phyloP scores from a whole-genome alignment of 345 rosid genomes.

The Linum usitatissimum region DNA sequence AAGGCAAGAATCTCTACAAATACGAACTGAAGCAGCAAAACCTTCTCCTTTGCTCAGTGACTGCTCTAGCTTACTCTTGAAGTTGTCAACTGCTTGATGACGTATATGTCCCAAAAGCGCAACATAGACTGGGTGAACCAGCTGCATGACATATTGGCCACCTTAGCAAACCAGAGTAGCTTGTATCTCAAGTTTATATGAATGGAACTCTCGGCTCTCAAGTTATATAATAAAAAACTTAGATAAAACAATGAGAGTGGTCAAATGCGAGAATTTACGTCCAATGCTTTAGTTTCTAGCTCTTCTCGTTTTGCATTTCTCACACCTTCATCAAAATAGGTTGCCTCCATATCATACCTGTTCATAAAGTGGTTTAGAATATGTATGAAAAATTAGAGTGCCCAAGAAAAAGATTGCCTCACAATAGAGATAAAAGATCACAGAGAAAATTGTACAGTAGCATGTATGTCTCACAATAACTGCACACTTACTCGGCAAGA shows the following conservation, averaged over 20 bases:
- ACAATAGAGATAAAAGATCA: not conserved
- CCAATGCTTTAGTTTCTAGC: conserved; percentile 49
- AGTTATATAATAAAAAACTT: not conserved
- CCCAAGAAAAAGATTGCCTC: not conserved
- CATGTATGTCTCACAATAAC: not conserved
- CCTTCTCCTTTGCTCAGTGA: conserved; percentile 42
- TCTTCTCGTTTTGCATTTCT: conserved; percentile 45
- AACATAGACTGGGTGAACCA: conserved; percentile 40
- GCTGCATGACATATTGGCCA: conserved; percentile 24
- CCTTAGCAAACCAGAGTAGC: not conserved
- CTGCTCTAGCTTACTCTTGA: conserved; percentile 40
- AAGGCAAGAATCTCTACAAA: conserved; percentile 2
- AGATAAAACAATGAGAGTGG: not conserved
- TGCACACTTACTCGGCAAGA: conserved; percentile 21
- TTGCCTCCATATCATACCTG: conserved; percentile 57
- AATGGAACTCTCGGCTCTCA: not conserved
- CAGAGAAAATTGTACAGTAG: not conserved
- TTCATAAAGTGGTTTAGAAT: conserved; percentile 11
- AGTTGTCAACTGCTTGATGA: conserved; percentile 35
- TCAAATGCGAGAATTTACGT: conserved; percentile 31
- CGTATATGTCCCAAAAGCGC: conserved; percentile 53
- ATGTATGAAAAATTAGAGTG: not conserved
- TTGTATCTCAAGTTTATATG: not conserved
- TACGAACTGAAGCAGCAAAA: conserved; percentile 46
- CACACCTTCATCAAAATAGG: conserved; percentile 69